A percentile compares a stretch with the other conserved stretches of the same genome.
Evolutionary conservation across 805 yeast genomes (phyloP).

Genomic region (Cyberlindnera xylosilytica): DNA sequence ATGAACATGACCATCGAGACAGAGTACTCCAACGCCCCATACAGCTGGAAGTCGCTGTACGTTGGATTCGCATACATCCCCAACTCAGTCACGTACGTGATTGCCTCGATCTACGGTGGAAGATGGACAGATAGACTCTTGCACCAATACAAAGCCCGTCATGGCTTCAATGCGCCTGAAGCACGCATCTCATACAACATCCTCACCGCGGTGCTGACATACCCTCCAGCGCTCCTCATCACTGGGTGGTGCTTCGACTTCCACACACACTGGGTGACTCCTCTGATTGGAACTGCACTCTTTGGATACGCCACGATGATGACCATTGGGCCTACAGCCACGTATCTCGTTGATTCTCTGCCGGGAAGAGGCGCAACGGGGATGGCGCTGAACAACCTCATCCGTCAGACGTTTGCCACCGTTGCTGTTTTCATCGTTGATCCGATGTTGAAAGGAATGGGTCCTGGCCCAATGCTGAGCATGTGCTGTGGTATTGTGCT

Average conservation of each 20-base stretch:
- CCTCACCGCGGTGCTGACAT: slow-evolving; percentile 56
- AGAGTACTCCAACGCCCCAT: slow-evolving; percentile 61
- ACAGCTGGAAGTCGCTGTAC: slow-evolving; percentile 60
- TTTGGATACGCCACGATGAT: slow-evolving; percentile 85
- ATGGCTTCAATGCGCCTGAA: slow-evolving; percentile 72
- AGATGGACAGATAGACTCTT: slow-evolving; percentile 69
- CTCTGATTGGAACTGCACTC: slow-evolving; percentile 75
- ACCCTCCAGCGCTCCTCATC: slow-evolving; percentile 64
- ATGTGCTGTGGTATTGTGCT: slow-evolving; percentile 60
- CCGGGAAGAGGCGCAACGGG: slow-evolving; percentile 92
- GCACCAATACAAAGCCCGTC: slow-evolving; percentile 48
- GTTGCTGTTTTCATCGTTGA: slow-evolving; percentile 71
- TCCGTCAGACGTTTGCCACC: slow-evolving; percentile 73
- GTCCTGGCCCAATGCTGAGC: slow-evolving; percentile 66
- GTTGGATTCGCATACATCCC: slow-evolving; percentile 81
- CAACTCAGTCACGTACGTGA: slow-evolving; percentile 71
- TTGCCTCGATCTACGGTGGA: slow-evolving; percentile 81
- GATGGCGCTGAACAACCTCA: slow-evolving; percentile 75
- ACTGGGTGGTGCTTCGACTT: slow-evolving; percentile 81
- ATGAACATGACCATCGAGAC: slow-evolving; percentile 72
- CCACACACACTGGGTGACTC: slow-evolving; percentile 70
- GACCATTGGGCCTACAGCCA: slow-evolving; percentile 74
- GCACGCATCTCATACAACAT: slow-evolving; percentile 76
- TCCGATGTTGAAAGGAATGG: slow-evolving; percentile 64
- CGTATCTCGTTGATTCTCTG: slow-evolving; percentile 77